Evolutionary conservation across 345 rosid species (phyloP).

Genomic region (Acer negundo): DNA sequence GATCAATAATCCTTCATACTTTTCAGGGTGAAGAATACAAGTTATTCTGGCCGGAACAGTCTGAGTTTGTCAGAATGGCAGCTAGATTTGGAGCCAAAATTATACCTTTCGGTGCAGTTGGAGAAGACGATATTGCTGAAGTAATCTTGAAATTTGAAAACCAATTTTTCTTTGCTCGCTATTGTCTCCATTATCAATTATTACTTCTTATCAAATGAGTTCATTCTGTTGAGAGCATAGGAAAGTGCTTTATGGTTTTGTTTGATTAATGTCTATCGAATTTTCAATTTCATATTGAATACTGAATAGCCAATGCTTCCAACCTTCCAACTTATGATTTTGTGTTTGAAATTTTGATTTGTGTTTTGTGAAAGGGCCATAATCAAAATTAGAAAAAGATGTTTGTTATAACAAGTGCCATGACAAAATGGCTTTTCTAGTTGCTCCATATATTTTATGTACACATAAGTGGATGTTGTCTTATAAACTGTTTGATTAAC

Average conservation of each 20-base stretch:
- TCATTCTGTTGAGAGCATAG: not conserved
- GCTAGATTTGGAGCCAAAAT: constrained; percentile 81
- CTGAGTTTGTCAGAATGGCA: constrained; percentile 83
- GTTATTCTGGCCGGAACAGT: constrained; percentile 73
- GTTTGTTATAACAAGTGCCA: too few relatives aligned
- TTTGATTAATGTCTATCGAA: not conserved
- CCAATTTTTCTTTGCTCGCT: not conserved
- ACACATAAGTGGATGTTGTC: not conserved
- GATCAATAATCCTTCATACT: not conserved
- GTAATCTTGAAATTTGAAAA: constrained; percentile 39
- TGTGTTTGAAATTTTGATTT: not conserved
- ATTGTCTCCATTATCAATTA: not conserved
- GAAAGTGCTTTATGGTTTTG: not conserved
- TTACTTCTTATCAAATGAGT: not conserved
- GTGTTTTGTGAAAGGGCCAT: too few relatives aligned
- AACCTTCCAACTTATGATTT: not conserved
- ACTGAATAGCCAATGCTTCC: not conserved
- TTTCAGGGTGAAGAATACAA: constrained; percentile 77
- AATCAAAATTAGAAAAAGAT: too few relatives aligned
- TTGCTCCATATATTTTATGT: not conserved
- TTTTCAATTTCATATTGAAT: not conserved
- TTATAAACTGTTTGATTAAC: not conserved
- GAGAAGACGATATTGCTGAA: constrained; percentile 75
- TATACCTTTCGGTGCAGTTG: constrained; percentile 70
- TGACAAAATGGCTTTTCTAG: too few relatives aligned